Base-by-base conservation (phyloP, 2,329 filamentous ascomycete species). In the Trichoderma oligosporum region DNA sequence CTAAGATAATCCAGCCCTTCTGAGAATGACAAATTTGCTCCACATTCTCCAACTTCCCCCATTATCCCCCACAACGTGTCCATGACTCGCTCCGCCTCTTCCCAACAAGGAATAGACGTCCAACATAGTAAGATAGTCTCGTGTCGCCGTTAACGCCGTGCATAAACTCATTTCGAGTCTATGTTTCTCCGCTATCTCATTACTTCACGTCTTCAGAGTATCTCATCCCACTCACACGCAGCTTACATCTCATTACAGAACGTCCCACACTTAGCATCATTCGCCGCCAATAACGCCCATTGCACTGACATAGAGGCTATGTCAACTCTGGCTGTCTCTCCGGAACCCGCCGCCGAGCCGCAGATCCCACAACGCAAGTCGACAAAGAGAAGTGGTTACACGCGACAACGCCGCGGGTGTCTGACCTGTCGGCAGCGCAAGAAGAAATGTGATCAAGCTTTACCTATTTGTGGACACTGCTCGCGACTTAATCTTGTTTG, bases 401-500 rank as follows among this genome's bases (percentile, higher is more conserved):
- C 48, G 48, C 48, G 48, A 31, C 48, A 52, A 20, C 48, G 48
- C 25, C 48, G 48, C 35, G 48, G 48, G 1, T 52, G 48, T 14
- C 31, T 52, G 22, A 52, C 48, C 25, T 52, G 48, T 22, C 48
- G 48, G 8, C 48, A 52, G 25, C 48, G 48, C 48, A 52, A 52
- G 36, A 52, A 52, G 48, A 52, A 52, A 22, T 52, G 48, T 36
- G 48, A 52, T 36, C 48, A 52, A 36, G 48, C 24, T 18, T 20
- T 41, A 14, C 48, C 48, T 4, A 41, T 52, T 29, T 52, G 48
- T 27, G 48, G 48, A 2, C 48, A 52, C 24, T 52, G 48, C 35
- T 52, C 48, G 12, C 48, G 48, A 22, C 48, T 52, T 14, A 52
- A 52, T 25, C 48, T 52, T 25, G 48, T 52, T 31, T 52, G 48